Percentiles rank a stretch among this genome's conserved stretches.
These are phyloP conservation scores for Stemphylium lycopersici DNA, from an alignment of 2,329 filamentous ascomycete genomes.

Conservation along the genomic window DNA sequence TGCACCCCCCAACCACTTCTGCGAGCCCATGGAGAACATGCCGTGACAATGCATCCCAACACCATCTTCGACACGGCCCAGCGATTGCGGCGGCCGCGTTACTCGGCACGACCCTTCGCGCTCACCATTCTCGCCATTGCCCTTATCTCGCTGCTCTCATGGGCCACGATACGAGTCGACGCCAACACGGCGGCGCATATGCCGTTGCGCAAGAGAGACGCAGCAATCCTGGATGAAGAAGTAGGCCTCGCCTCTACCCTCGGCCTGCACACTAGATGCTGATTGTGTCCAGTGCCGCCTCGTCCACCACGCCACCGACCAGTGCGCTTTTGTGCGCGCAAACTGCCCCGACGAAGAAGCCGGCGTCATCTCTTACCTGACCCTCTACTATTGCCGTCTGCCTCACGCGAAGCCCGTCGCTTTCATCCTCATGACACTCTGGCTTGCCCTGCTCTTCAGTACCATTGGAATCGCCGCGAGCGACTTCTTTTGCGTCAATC, in stretches of 20 bases:
- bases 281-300: slow-evolving; percentile 67
- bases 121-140: slow-evolving; percentile 43
- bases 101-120: slow-evolving; percentile 47
- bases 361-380: slow-evolving; percentile 85
- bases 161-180: slow-evolving; percentile 23
- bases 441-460: slow-evolving; percentile 89
- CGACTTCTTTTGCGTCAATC: slow-evolving; percentile 97
- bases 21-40: slow-evolving; percentile 16
- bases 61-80: slow-evolving; percentile 26
- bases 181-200: background rate
- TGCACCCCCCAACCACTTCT: background rate
- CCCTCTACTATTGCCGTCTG: slow-evolving; percentile 87
- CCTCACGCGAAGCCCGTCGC: slow-evolving; percentile 72
- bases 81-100: slow-evolving; percentile 38
- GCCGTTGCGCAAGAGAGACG: slow-evolving; percentile 25
- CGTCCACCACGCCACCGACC: slow-evolving; percentile 75
- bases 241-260: slow-evolving; percentile 17
- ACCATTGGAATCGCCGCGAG: slow-evolving; percentile 97
- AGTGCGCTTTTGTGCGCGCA: slow-evolving; percentile 82
- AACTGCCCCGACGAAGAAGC: slow-evolving; percentile 91
- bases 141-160: slow-evolving; percentile 37
- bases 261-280: background rate
- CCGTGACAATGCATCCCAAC: slow-evolving; percentile 33
- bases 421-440: slow-evolving; percentile 78
- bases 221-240: slow-evolving; percentile 46